Base-by-base conservation (phyloP, 2,329 filamentous ascomycete genomes). In the Calonectria hongkongensis region DNA sequence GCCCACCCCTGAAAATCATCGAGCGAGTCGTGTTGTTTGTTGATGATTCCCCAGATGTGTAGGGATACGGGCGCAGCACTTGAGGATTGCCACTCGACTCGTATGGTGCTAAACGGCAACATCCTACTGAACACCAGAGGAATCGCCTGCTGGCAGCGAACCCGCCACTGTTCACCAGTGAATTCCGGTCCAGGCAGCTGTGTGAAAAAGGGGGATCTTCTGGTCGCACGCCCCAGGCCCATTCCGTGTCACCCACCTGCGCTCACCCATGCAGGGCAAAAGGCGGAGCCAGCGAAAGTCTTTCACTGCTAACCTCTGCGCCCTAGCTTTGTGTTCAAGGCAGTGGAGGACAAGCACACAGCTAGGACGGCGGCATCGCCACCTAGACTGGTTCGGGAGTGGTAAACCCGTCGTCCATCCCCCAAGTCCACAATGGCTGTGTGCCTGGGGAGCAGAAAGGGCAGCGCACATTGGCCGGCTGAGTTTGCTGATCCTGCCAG, bases 401-500 rank as follows among this genome's bases (percentile, higher is more conserved):
- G 66, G 74, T 76, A 76, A 80, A 77, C 80, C 76, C 66, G 45
- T 73, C 78, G 73, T 70, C 70, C 72, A 66, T 67, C 71, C 72
- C 74, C 72, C 47, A 73, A 73, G 76, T 71, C 45, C 71, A 21
- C 51, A 68, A 70, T 75, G 75, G 75, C 76, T 41, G 74, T 79
- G 76, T 76, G 76, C 71, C 65, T 66, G 50, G 48, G 54, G 60
- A 60, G 74, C 71, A 77, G 74, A 72, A 72, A 77, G 73, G 58
- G 43, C 48, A 30, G 41, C 62, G 28, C 30, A 54, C 41, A 51
- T 48, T 80, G 76, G 69, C 78, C 79, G 75, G 78, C 70, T 76
- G 56, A 72, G 41, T 47, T 70, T 68, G 75, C 70, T 79, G 78
- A 79, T 76, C 73, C 73, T 79, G 70, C 69, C 76, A 76, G 78